phyloP scores from a whole-genome alignment of 1,139 yeast genomes.

The Geotrichum cucujoidarum region DNA sequence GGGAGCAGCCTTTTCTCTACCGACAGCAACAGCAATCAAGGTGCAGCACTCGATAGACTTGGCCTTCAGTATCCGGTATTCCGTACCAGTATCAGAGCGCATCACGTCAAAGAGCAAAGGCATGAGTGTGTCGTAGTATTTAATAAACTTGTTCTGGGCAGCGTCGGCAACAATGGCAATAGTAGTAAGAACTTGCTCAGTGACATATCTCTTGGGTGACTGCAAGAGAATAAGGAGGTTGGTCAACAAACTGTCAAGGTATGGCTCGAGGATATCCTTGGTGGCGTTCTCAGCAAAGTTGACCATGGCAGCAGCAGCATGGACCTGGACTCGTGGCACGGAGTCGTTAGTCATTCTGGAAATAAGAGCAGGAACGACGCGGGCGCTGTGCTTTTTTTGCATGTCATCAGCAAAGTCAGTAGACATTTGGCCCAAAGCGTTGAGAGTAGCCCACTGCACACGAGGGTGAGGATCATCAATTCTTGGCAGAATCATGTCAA shows the following conservation, averaged over 20 bases:
- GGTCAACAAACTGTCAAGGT: slow-evolving; percentile 70
- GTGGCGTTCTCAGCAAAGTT: slow-evolving; percentile 91
- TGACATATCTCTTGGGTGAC: slow-evolving; percentile 87
- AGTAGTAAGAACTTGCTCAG: slow-evolving; percentile 94
- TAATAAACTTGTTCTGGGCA: slow-evolving; percentile 83
- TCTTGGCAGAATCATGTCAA: slow-evolving; percentile 79
- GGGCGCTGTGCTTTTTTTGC: slow-evolving; percentile 72
- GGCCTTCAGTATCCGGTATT: slow-evolving; percentile 76
- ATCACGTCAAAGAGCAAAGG: slow-evolving; percentile 79
- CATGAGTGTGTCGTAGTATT: slow-evolving; percentile 93
- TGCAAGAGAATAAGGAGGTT: slow-evolving; percentile 71
- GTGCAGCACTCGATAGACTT: slow-evolving; percentile 96
- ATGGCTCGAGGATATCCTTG: slow-evolving; percentile 83
- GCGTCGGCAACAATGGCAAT: slow-evolving; percentile 98
- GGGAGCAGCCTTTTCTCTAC: slow-evolving; percentile 78
- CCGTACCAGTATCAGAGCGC: slow-evolving; percentile 72
- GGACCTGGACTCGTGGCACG: slow-evolving; percentile 92
- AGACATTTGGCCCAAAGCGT: slow-evolving; percentile 95
- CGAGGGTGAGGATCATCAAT: slow-evolving; percentile 82
- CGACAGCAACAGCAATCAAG: slow-evolving; percentile 93
- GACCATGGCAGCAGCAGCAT: slow-evolving; percentile 97
- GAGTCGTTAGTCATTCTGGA: slow-evolving; percentile 66
- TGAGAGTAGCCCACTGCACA: slow-evolving; percentile 96
- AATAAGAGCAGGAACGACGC: slow-evolving; percentile 82
- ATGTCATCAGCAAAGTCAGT: slow-evolving; percentile 91